Evolutionary conservation across 2,329 filamentous ascomycete genomes (phyloP), one percentile per base, ranked within the genome.

Genomic region (Neodidymelliopsis sp.): DNA sequence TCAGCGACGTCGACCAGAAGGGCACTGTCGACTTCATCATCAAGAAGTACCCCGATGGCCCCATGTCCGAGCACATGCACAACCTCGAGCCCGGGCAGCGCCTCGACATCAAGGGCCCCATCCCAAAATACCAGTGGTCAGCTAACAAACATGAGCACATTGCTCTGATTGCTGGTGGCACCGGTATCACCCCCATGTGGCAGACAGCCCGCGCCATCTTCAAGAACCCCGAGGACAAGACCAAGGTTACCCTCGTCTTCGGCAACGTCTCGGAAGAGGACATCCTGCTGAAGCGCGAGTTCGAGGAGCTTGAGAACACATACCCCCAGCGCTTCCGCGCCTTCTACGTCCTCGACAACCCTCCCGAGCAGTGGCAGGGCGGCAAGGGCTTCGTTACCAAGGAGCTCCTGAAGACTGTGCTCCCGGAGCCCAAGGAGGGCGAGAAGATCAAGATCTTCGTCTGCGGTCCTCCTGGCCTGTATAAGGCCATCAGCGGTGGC

Each of bases 131-230:
- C 76, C 76, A 84, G 23, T 97, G 92, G 92, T 71, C 84, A 42
- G 70, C 87, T 62, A 97, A 97, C 84, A 97, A 96, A 84, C 92
- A 97, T 29, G 79, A 90, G 53, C 91, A 97, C 80, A 85, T 95
- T 65, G 87, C 84, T 28, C 81, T 93, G 59, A 84, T 99, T 56
- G 91, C 93, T n/a, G 94, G 94, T 65, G 94, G 94, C 59, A 97
- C 94, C 6, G 94, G 94, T 54, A 96, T 99, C 74, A 94, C 94
- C 9, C 94, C 94, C 62, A 97, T 97, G 93, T 97, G 90, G 82
- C 94, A 99, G 81, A 86, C 99, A 34, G 81, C 85, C 59, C 90
- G 90, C 56, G 83, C 87, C 70, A 96, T 99, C 78, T 96, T 97
- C 86, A 90, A 88, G 77, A 96, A 97, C 84, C 91, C 93, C 53